phyloP scores from a whole-genome alignment of 805 yeast species.

The Candida awuae region DNA sequence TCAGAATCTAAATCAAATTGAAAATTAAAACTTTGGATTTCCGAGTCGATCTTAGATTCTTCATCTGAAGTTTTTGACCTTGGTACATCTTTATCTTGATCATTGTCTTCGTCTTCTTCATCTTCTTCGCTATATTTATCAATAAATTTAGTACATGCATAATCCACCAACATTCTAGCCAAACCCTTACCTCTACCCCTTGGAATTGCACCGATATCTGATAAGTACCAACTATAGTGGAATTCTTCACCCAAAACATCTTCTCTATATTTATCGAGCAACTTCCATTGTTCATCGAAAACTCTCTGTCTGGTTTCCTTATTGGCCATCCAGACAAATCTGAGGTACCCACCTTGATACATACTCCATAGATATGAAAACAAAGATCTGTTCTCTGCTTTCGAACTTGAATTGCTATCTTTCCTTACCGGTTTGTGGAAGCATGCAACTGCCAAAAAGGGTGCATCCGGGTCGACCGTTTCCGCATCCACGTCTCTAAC shows the following conservation, averaged over 20 bases:
- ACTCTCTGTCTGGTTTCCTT: conserved; percentile 42
- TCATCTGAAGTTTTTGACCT: conserved; percentile 13
- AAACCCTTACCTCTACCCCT: conserved; percentile 52
- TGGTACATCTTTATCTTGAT: conserved; percentile 11
- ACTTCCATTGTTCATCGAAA: conserved; percentile 42
- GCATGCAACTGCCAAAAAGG: conserved; percentile 47
- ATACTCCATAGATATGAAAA: conserved; percentile 27
- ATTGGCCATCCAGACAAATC: conserved; percentile 29
- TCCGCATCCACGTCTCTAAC: conserved; percentile 43
- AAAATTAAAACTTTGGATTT: conserved; percentile 28
- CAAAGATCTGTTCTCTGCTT: conserved; percentile 22
- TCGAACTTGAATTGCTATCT: background rate
- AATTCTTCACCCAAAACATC: conserved; percentile 36
- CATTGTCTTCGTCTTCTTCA: conserved; percentile 15
- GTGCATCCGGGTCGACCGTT: conserved; percentile 31
- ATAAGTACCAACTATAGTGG: conserved; percentile 45
- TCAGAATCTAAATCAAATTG: conserved; percentile 29
- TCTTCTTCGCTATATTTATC: conserved; percentile 22
- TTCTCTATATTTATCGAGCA: conserved; percentile 36
- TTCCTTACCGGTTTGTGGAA: conserved; percentile 31
- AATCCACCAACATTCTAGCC: conserved; percentile 43
- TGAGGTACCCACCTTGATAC: conserved; percentile 29
- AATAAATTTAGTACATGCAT: conserved; percentile 40
- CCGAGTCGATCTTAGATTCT: conserved; percentile 27
- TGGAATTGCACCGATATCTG: conserved; percentile 52